Percentiles rank a stretch among this genome's conserved stretches.
These are phyloP conservation scores for Globisporangium megalacanthum DNA, from an alignment of 352 stramenopile genomes.

Conservation along the genomic window DNA sequence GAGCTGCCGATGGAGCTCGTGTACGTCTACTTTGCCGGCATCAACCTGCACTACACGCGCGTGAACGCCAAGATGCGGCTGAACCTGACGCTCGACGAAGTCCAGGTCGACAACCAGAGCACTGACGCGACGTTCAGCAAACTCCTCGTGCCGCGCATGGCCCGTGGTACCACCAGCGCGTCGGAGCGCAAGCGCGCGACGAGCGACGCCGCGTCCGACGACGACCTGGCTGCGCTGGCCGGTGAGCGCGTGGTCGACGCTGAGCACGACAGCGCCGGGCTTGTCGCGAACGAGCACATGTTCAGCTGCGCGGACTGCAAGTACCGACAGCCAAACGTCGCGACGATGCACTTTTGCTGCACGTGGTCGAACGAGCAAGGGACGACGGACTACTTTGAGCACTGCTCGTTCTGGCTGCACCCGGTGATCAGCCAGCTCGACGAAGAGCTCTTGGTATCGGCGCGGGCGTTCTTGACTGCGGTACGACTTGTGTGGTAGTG, in stretches of 20 bases:
- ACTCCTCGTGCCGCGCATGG: conserved; percentile 66
- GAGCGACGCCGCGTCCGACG: conserved; percentile 31
- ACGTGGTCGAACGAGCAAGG: conserved; percentile 88
- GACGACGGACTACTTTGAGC: conserved; percentile 87
- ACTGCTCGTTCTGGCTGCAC: conserved; percentile 85
- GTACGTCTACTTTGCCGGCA: conserved; percentile 80
- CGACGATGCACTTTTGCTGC: conserved; percentile 85
- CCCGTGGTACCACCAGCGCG: conserved; percentile 16
- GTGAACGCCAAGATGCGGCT: conserved; percentile 82
- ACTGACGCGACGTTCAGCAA: conserved; percentile 83
- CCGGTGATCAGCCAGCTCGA: conserved; percentile 82
- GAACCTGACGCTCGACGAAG: conserved; percentile 78
- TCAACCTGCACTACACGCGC: conserved; percentile 72
- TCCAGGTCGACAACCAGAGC: conserved; percentile 87
- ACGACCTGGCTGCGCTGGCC: conserved; percentile 47
- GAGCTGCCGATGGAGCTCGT: conserved; percentile 81
- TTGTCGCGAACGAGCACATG: conserved; percentile 58
- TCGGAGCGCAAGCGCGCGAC: conserved; percentile 31
- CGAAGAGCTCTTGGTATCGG: conserved; percentile 76
- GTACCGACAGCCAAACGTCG: conserved; percentile 71
- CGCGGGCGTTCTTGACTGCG: conserved; percentile 67
- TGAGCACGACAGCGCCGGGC: conserved; percentile 28
- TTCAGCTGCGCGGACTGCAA: conserved; percentile 85
- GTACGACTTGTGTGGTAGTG: conserved; percentile 22
- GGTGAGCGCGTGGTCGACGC: conserved; percentile 20